phyloP scores from a whole-genome alignment of 1,284 basidiomycete genomes.

The Sphaerobolus stellatus region DNA sequence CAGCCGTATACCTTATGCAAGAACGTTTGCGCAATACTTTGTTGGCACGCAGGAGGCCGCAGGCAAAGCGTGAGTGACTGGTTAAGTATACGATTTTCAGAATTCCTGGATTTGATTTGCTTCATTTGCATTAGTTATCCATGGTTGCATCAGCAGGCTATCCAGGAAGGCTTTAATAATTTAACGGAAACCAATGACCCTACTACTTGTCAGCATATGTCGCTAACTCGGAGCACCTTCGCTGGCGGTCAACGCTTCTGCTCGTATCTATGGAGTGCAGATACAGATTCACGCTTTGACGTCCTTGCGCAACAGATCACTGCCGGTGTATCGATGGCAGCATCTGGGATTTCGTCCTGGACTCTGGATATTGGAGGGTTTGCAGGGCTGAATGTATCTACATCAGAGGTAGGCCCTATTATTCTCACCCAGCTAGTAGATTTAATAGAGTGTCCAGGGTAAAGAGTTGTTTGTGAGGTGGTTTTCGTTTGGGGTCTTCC shows the following conservation, averaged over 20 bases:
- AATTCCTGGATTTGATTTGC: no score
- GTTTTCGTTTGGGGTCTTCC: conserved; percentile 41
- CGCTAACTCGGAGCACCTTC: conserved; percentile 41
- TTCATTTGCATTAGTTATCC: conserved; percentile 31
- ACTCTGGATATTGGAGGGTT: conserved; percentile 44
- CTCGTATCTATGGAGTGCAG: conserved; percentile 43
- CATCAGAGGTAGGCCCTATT: conserved; percentile 24
- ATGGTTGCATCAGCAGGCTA: conserved; percentile 40
- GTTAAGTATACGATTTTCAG: neutral
- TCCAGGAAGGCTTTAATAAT: conserved; percentile 29
- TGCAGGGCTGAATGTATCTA: conserved; percentile 37
- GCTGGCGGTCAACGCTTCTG: conserved; percentile 42
- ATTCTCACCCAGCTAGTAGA: neutral
- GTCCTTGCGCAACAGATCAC: conserved; percentile 41
- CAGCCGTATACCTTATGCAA: conserved; percentile 35
- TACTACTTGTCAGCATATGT: conserved; percentile 37
- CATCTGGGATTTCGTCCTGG: conserved; percentile 41
- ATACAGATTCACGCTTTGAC: conserved; percentile 37
- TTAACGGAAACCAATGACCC: conserved; percentile 26
- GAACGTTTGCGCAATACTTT: conserved; percentile 40
- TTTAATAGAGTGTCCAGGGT: conserved; percentile 24
- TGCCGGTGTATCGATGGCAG: conserved; percentile 37
- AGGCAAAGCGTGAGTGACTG: conserved; percentile 26
- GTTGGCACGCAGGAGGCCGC: conserved; percentile 39
- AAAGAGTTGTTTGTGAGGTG: conserved; percentile 41